Conservation (phyloP, 306 rosid genomes). For the Quercus alba region DNA sequence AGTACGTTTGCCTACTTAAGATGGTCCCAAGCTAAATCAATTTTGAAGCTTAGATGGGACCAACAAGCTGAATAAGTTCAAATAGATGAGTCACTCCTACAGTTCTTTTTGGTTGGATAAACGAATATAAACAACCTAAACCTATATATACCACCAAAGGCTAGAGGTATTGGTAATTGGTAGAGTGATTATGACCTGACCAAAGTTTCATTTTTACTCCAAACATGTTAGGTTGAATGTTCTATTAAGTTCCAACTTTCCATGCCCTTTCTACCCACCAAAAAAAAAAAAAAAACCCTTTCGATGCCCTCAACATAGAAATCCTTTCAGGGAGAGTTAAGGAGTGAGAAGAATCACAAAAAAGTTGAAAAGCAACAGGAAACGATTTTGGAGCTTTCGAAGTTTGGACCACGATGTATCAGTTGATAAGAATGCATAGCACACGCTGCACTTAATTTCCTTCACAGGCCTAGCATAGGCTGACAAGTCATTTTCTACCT, state of each 20-base stretch:
- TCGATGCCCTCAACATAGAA: not conserved
- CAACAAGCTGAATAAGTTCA: not conserved
- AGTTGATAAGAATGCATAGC: not conserved
- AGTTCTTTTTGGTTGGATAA: not conserved
- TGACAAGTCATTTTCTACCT: slow-evolving; percentile 30
- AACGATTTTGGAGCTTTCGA: not conserved
- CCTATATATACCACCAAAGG: not conserved
- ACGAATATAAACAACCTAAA: not conserved
- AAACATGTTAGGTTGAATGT: not conserved
- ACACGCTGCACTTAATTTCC: not conserved
- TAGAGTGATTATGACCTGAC: not conserved
- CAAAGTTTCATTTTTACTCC: not conserved
- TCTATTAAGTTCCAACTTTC: not conserved
- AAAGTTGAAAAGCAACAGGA: not conserved
- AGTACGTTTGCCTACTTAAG: no score
- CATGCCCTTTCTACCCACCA: no score
- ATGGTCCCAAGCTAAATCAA: no score
- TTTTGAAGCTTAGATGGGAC: not conserved
- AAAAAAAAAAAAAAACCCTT: not conserved
- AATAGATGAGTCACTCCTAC: not conserved
- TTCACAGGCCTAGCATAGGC: not conserved
- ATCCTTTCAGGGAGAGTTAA: not conserved
- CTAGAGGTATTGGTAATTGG: not conserved
- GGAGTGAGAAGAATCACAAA: not conserved
- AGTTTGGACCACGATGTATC: not conserved